These are phyloP conservation scores for Debaryomyces psychrophilus DNA, from an alignment of 1,139 yeast genomes.

Conservation along the genomic window DNA sequence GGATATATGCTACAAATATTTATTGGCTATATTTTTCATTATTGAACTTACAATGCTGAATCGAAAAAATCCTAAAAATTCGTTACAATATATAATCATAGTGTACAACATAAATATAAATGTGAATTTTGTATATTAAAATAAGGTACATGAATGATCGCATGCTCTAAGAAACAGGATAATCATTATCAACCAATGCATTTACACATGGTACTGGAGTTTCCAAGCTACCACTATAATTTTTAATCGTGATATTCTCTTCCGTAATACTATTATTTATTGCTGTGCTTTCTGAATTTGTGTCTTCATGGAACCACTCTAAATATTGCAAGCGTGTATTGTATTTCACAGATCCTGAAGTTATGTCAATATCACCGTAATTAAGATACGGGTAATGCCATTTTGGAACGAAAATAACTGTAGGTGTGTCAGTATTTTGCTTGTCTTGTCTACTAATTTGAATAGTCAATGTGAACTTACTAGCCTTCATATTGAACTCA, in stretches of 20 bases:
- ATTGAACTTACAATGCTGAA: neutral
- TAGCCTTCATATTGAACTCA: constrained; percentile 55
- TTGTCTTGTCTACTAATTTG: constrained; percentile 21
- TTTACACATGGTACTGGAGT: constrained; percentile 25
- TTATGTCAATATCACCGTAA: constrained; percentile 46
- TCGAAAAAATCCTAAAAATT: neutral
- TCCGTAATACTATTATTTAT: constrained; percentile 13
- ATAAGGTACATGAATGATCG: neutral
- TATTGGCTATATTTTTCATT: neutral
- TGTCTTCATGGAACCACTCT: constrained; percentile 67
- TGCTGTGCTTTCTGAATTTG: constrained; percentile 14
- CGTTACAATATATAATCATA: neutral
- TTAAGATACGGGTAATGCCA: constrained; percentile 62
- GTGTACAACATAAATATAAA: neutral
- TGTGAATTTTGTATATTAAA: neutral
- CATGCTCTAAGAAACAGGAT: constrained; percentile 24
- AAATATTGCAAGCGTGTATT: constrained; percentile 56
- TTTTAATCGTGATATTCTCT: constrained; percentile 43
- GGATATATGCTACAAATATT: neutral
- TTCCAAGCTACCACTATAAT: constrained; percentile 42
- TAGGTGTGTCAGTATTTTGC: constrained; percentile 34
- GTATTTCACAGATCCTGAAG: constrained; percentile 60
- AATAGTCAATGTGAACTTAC: constrained; percentile 53
- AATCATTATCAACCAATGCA: constrained; percentile 20
- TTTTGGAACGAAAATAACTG: constrained; percentile 68